A percentile compares a stretch with the other conserved stretches of the same genome.
These are phyloP conservation scores for Vachellia collinsii DNA, from an alignment of 306 rosid genomes.

Conservation along the genomic window DNA sequence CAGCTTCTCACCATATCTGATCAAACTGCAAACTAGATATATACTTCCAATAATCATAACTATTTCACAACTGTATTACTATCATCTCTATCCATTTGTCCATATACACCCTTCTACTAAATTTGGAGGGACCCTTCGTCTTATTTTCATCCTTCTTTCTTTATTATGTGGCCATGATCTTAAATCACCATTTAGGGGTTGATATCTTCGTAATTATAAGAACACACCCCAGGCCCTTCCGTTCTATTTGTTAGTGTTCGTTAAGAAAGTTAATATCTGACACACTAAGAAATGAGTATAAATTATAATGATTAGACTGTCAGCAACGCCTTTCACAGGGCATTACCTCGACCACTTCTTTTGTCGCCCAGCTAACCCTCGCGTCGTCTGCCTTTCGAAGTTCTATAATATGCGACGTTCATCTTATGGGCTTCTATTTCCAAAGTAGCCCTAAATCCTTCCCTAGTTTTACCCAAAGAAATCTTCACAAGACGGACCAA, in stretches of 20 bases:
- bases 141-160: not conserved
- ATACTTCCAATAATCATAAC: not conserved
- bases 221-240: not conserved
- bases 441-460: not conserved
- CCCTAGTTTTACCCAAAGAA: not conserved
- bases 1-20: not conserved
- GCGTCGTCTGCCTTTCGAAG: not conserved
- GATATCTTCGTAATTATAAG: not conserved
- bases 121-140: not conserved
- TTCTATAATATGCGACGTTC: not conserved
- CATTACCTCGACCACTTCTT: not conserved
- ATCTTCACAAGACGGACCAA: not conserved
- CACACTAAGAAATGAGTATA: not conserved
- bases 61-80: not conserved
- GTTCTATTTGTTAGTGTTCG: not conserved
- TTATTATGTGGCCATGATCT: not conserved
- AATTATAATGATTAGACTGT: not conserved
- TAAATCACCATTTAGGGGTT: not conserved
- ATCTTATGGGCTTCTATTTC: not conserved
- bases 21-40: not conserved
- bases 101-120: not conserved
- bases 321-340: not conserved
- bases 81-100: not conserved
- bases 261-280: not conserved
- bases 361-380: not conserved